Conservation (phyloP, 2,329 filamentous ascomycete genomes). For the Sclerotinia borealis region DNA sequence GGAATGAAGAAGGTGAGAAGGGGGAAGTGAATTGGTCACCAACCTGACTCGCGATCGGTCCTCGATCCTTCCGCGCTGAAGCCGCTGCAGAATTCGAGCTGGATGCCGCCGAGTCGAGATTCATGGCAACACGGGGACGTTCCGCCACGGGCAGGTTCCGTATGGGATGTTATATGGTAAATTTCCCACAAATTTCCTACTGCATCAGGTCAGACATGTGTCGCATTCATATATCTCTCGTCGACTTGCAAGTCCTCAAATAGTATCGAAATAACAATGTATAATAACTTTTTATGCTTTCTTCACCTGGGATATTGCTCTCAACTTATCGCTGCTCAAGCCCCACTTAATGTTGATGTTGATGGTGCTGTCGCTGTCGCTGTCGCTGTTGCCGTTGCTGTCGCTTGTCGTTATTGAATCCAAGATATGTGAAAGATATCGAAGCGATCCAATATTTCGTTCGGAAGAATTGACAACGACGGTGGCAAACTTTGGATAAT, state of each 20-base stretch:
- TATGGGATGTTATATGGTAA: not conserved
- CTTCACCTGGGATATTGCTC: too few species aligned
- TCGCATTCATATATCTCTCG: not conserved
- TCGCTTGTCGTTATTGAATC: not conserved
- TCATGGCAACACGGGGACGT: not conserved
- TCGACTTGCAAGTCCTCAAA: not conserved
- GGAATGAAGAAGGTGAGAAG: not conserved
- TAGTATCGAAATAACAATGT: not conserved
- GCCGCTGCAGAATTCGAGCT: not conserved
- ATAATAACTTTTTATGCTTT: not conserved
- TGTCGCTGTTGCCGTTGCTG: not conserved
- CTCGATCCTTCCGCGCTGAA: not conserved
- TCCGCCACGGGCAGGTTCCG: not conserved
- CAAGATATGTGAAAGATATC: not conserved
- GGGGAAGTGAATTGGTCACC: not conserved
- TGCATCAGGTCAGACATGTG: not conserved
- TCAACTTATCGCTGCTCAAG: not conserved
- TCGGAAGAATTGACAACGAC: too few species aligned
- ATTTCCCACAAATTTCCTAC: not conserved
- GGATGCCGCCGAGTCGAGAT: not conserved
- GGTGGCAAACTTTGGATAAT: too few species aligned
- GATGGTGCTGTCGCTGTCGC: not conserved
- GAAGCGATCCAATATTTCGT: too few species aligned
- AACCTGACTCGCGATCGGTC: conserved; percentile 4
- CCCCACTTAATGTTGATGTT: not conserved